Evolutionary conservation across 208 protist species (phyloP), one percentile per base, ranked within the genome.

Genomic region (Crithidia sp.): DNA sequence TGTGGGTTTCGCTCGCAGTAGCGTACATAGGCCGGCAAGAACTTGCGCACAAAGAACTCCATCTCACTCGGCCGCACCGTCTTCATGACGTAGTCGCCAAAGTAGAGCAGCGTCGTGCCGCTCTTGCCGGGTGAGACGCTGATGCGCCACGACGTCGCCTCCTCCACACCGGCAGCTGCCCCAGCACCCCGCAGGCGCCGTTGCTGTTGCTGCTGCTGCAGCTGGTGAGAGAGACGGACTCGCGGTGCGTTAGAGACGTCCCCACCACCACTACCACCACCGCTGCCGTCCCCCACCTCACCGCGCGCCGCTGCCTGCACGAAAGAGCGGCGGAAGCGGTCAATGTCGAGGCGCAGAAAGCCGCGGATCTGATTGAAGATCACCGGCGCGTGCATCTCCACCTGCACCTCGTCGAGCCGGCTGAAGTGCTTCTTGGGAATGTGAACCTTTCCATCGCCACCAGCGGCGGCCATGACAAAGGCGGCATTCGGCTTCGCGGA

Each of bases 1-100:
- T 95, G 74, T 37, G 88, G 87, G 67, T 95, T 94, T 53, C 86
- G 82, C 77, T 95, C 85, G 54, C 89, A 87, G 77, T 96, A 95
- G 40, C 71, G 76, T 50, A 89, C 85, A 71, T 97, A 97, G 17
- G 68, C 66, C 5, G 84, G 84, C 6, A 97, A 77, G 69, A 90
- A 93, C 16, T 77, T 74, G 54, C 80, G 69, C 43, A 74, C 85
- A 9, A 97, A 82, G 65, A 97, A 90, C 36, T 81, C 66, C 65
- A 88, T 85, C 68, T 98, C 93, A 54, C 67, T 85, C 55, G 92
- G 76, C 39, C 87, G 92, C 14, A 97, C 71, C 40, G 89, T 90
- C 79, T 97, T 98, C 81, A 98, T 89, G 9, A 98, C 85, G 66
- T 86, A 98, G 68, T 94, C 82, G 13, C 86, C 90, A 73, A 96